Base-by-base conservation (phyloP, 164 flowering plant species). In the Nymphaea colorata region DNA sequence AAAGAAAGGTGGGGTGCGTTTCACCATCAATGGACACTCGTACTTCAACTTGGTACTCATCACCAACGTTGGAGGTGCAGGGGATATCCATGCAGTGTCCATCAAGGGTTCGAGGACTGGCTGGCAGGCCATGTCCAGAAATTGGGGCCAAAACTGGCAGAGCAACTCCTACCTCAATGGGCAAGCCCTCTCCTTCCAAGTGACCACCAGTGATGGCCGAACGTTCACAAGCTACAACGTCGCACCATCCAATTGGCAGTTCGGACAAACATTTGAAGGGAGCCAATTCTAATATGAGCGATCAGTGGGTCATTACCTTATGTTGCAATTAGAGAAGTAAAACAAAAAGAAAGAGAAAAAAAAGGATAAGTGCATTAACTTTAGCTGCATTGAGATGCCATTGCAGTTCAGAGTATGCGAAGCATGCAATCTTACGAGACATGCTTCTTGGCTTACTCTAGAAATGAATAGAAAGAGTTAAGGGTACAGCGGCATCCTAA, bases 111-210 rank as follows among this genome's bases (percentile, higher is more conserved):
- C 86, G 3, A 83, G 86, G 66, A 84, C 88, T 2, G 75, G 79
- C 0, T 88, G 95, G 95, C 85, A 82, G 64, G 51, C 79, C 25
- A 83, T 88, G 95, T 85, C 90, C 4, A 76, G 91, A 59, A 88
- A 88, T 76, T 88, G 95, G 95, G 95, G 95, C 53, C 95, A 88
- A 59, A 88, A 88, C 73, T 88, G 95, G 95, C 91, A 88, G 72
- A 79, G 79, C 77, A 83, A 81, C 70, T 51, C 78, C 4, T 71
- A 80, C 64, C 73, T 83, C 43, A 74, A 78, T 59, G 87, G 87
- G 2, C 83, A 81, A 44, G 71, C 72, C 68, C 76, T 79, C 10
- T 79, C 82, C 41, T 76, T 79, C 64, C 71, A 71, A 61, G 77
- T 79, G 6, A 79, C 82, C 15, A 68, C 77, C 5, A 76, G 82